Base-by-base conservation (phyloP, 495 filamentous ascomycete species). In the Penicillium paradoxum region DNA sequence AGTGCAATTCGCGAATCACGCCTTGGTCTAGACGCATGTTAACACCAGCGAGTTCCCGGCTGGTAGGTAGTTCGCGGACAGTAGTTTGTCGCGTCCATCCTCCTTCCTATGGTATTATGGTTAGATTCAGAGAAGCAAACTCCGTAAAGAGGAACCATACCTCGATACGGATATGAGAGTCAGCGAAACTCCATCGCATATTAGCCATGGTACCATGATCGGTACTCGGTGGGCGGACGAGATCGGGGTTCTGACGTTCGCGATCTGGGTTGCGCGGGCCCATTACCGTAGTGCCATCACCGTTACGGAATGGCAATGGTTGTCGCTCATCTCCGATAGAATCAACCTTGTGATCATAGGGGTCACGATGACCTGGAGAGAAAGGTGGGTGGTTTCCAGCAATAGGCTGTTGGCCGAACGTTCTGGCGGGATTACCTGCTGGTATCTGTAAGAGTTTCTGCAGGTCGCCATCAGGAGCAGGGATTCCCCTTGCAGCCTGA, bases 1-100 rank as follows among this genome's bases (percentile, higher is more conserved):
- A 88, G 59, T 88, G 85, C 14, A 88, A 66, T 58, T 88, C 85
- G 7, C 85, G 83, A 58, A 85, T 86, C n/a, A 81, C 85, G 32
- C 82, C 83, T 44, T 76, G 58, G 34, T 82, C 83, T 0, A 87
- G 77, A 14, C 84, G 79, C 83, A 86, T 86, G 58, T 87, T 85
- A 46, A 85, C 83, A 41, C 79, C 78, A 6, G 83, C 83, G 24
- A 87, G 71, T 49, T 86, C 80, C 10, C 75, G 70, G 56, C 82
- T 85, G 13, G 77, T 72, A 6, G 73, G 73, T 1, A 86, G 64
- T 60, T 85, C 84, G 15, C 79, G 75, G 44, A 83, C 72, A 11
- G 83, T 86, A 0, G 83, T 85, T 62, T 86, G 82, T 0, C 84
- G 76, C 1, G 84, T 83, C 84, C 84, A 87, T 53, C 83, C 83